phyloP scores from a whole-genome alignment of 2,329 filamentous ascomycete species.

The Cordyceps cicadae region DNA sequence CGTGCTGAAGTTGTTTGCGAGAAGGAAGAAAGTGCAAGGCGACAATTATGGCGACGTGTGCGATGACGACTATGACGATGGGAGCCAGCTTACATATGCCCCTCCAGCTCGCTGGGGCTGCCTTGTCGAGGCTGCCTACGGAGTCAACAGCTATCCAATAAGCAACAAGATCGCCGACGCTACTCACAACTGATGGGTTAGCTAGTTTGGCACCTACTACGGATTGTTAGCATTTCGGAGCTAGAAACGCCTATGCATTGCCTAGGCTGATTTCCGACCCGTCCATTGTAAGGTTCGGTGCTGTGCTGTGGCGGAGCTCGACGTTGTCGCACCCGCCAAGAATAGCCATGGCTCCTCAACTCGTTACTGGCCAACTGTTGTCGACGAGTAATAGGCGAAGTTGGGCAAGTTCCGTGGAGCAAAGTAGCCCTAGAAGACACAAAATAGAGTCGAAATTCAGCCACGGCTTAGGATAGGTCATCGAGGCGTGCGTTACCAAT shows the following conservation, averaged over 20 bases:
- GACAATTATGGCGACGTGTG: background rate
- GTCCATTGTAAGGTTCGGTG: background rate
- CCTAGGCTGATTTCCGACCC: background rate
- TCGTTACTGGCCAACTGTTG: too few species aligned
- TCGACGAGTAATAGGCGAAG: too few species aligned
- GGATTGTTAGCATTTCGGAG: background rate
- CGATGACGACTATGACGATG: constrained; percentile 10
- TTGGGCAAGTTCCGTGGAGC: too few species aligned
- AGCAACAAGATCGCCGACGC: background rate
- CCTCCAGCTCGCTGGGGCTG: background rate
- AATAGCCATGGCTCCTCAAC: background rate
- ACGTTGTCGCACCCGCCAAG: background rate
- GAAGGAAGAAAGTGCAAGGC: background rate
- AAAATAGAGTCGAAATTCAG: too few species aligned
- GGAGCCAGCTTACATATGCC: constrained; percentile 4
- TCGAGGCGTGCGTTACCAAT: too few species aligned
- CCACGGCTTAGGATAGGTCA: too few species aligned
- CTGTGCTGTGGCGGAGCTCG: background rate
- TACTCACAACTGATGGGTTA: background rate
- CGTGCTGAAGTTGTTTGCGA: background rate
- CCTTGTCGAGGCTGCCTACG: background rate
- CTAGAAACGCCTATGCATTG: background rate
- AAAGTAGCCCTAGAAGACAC: too few species aligned
- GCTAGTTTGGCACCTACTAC: background rate
- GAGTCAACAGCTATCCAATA: background rate